A percentile compares a stretch with the other conserved stretches of the same genome.
Conservation (phyloP, 495 filamentous ascomycete genomes). For the Astrocystis sublimbata region DNA sequence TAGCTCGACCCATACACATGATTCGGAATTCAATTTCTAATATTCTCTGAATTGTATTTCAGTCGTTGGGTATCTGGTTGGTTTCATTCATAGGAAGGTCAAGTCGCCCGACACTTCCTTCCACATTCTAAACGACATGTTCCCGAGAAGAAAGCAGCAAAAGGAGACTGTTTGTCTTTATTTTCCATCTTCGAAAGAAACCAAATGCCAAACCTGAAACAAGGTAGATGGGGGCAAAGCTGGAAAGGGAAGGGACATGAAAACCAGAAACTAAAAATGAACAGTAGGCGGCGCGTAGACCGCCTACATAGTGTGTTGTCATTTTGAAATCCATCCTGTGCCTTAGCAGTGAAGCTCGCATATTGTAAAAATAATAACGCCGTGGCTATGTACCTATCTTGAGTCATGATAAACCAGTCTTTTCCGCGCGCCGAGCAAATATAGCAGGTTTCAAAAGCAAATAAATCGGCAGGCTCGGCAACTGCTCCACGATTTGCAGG, state of each 20-base stretch:
- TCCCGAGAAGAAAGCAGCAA: slow-evolving; percentile 14
- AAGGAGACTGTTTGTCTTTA: neutral
- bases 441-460: slow-evolving; percentile 20
- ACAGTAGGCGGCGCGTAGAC: neutral
- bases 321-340: slow-evolving; percentile 32
- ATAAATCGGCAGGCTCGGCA: slow-evolving; percentile 9
- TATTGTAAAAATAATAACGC: slow-evolving; percentile 20
- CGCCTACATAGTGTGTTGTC: neutral
- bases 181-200: too few species aligned
- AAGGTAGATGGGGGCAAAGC: neutral
- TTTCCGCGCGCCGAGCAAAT: slow-evolving; percentile 20
- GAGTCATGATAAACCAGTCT: slow-evolving; percentile 26
- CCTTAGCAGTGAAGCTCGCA: slow-evolving; percentile 28
- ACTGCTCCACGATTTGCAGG: slow-evolving; percentile 4
- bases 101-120: slow-evolving; percentile 27
- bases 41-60: slow-evolving; percentile 7
- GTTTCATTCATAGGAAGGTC: slow-evolving; percentile 9
- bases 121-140: slow-evolving; percentile 25
- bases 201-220: neutral
- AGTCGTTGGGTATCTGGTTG: slow-evolving; percentile 32
- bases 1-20: slow-evolving; percentile 32
- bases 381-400: slow-evolving; percentile 28
- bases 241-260: neutral
- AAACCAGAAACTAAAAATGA: slow-evolving; percentile 4
- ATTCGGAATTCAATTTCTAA: slow-evolving; percentile 15